Base-by-base conservation (phyloP, 441 rosid species). In the Gossypium trilobum region DNA sequence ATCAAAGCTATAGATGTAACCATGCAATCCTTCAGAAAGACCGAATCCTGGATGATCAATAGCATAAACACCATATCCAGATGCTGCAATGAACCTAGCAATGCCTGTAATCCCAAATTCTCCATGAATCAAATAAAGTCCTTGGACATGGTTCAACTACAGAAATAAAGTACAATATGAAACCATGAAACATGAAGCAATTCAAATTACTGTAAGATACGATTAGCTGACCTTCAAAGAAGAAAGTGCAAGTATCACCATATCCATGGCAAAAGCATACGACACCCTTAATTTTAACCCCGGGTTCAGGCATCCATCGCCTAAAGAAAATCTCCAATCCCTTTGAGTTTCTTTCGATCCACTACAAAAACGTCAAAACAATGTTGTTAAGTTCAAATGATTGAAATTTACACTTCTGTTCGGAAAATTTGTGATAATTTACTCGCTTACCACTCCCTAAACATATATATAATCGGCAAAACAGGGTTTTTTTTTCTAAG, bases 171-270 rank as follows among this genome's bases (percentile, higher is more conserved):
- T 42, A 6, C 16, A 61, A 39, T 1, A 14, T 64, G 46, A 6
- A 51, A 11, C 44, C 17, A 8, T 50, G 25, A 68, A 42, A 0
- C 7, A 29, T 25, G 19, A 56, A 11, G 36, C 36, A 75, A 50
- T 22, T 52, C 0, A 17, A 74, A 33, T 36, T 23, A 70, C 20
- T 7, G n/a, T 44, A 5, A 76, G 61, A 81, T 2, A 52, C 8
- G 57, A 67, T 20, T 13, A 63, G 74, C 89, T 5, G 75, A 93
- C 98, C 98, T 87, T 93, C 97, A 52, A 91, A 91, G 87, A 93
- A 90, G 90, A 93, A 93, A 74, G 98, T 93, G 87, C 97, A 91
- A 59, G 97, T 89, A 78, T 92, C 96, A 42, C 98, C 98, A 82
- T 93, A 93, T 10, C 98, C 98, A 87, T 93, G 97, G 77, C 89